Evolutionary conservation across 108 stramenopile genomes (phyloP).

Genomic region (Pseudonitzschia delicatissima): DNA sequence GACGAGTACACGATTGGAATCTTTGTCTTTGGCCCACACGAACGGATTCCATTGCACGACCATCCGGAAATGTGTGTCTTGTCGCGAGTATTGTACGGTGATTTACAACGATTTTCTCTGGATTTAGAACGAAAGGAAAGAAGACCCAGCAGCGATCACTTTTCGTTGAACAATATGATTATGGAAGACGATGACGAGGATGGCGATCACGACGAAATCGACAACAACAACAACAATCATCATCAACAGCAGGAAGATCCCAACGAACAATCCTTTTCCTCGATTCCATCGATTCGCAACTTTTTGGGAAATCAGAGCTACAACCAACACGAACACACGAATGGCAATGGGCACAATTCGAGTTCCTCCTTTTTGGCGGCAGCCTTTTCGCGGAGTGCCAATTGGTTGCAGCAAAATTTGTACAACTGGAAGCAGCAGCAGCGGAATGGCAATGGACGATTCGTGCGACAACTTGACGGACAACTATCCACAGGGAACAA

Average conservation of each 20-base stretch:
- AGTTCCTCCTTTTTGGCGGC: background rate
- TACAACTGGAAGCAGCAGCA: background rate
- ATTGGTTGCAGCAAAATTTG: slow-evolving; percentile 1
- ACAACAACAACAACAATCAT: background rate
- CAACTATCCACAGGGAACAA: slow-evolving; percentile 40
- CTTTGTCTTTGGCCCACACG: slow-evolving; percentile 89
- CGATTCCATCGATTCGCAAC: background rate
- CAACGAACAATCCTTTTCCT: background rate
- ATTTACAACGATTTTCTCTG: slow-evolving; percentile 66
- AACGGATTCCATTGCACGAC: slow-evolving; percentile 91
- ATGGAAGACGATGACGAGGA: background rate
- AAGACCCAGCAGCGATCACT: background rate
- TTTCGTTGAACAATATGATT: background rate
- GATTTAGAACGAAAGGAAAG: slow-evolving; percentile 56
- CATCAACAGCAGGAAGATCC: background rate
- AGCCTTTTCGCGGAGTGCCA: background rate
- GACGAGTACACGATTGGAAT: slow-evolving; percentile 82
- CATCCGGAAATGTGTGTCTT: slow-evolving; percentile 94
- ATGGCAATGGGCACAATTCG: background rate
- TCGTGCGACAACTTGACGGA: background rate
- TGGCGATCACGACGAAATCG: background rate
- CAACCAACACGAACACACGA: background rate
- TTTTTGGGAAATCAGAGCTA: background rate
- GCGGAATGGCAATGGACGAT: no score
- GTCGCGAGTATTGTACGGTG: slow-evolving; percentile 86